Conservation (phyloP, 768 basidiomycete genomes). For the Royoungia palumana region DNA sequence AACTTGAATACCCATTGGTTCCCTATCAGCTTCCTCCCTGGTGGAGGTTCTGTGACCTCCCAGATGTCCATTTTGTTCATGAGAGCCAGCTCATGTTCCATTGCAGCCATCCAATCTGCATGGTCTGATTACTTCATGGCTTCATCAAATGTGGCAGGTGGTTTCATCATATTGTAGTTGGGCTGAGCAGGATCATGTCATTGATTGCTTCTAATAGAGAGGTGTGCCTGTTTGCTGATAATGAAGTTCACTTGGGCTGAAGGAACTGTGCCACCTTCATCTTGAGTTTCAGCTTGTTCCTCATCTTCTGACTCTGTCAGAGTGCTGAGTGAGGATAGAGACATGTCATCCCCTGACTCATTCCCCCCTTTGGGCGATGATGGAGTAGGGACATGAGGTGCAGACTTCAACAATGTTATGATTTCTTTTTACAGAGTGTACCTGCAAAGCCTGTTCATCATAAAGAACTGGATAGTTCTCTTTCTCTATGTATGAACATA, state of each 20-base stretch:
- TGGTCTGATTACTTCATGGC: background rate
- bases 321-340: background rate
- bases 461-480: too few species aligned
- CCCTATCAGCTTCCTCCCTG: background rate
- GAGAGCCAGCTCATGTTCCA: background rate
- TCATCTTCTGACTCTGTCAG: background rate
- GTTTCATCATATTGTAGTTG: background rate
- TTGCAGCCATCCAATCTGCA: background rate
- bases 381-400: too few species aligned
- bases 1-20: slow-evolving; percentile 8
- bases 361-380: background rate
- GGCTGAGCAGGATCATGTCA: background rate
- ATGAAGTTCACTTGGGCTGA: slow-evolving; percentile 8
- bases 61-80: slow-evolving; percentile 10
- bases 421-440: too few species aligned
- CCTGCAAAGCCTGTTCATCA: too few species aligned
- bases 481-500: too few species aligned
- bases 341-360: background rate
- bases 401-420: too few species aligned
- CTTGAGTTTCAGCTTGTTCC: background rate
- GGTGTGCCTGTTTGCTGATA: background rate
- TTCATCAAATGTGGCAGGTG: background rate
- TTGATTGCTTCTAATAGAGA: background rate
- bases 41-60: background rate
- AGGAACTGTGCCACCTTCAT: too few species aligned